Base-by-base conservation (phyloP, 495 filamentous ascomycete species). In the Aspergillus affinis region DNA sequence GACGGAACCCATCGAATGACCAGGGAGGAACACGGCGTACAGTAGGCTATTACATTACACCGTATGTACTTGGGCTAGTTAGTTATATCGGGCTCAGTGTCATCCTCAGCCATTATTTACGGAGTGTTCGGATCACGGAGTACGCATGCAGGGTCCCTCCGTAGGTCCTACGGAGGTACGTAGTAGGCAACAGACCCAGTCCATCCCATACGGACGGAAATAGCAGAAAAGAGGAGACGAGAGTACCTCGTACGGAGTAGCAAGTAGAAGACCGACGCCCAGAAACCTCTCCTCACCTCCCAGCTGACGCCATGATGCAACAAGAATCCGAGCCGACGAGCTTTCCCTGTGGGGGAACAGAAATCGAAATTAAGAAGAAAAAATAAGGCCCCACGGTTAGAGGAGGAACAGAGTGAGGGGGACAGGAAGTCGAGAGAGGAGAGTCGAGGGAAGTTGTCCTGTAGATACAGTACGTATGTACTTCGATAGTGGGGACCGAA, bases 391-490 rank as follows among this genome's bases (percentile, higher is more conserved):
- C 36, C 36, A 15, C 36, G 36, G 36, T 15, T 10, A 41, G 36
- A 36, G n/a, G 12, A 12, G 2, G 32, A 9, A 6, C 32, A 36
- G 6, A 10, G 36, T 15, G 9, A 41, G 36, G 13, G 13, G 15
- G 30, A 8, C 6, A 26, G 23, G 23, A 4, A 26, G 23, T 4
- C 23, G 23, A 26, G 23, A 26, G 23, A 26, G 23, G 36, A 15
- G 4, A 15, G 36, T 41, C 36, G 36, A 13, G 36, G 12, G 36
- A 41, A 15, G 36, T 41, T 41, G 36, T 41, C 36, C 36, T 41
- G 48, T 51, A 51, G 48, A 51, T 51, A 4, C 23, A n/a, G n/a
- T n/a, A n/a, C n/a, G n/a, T n/a, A n/a, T n/a, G 23, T 26, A 51
- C 20, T 21, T 51, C 6, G 48, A 21, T 21, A 51, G 48, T 51